Evolutionary conservation across 768 basidiomycete species (phyloP).

Genomic region (Termitomyces sp.): DNA sequence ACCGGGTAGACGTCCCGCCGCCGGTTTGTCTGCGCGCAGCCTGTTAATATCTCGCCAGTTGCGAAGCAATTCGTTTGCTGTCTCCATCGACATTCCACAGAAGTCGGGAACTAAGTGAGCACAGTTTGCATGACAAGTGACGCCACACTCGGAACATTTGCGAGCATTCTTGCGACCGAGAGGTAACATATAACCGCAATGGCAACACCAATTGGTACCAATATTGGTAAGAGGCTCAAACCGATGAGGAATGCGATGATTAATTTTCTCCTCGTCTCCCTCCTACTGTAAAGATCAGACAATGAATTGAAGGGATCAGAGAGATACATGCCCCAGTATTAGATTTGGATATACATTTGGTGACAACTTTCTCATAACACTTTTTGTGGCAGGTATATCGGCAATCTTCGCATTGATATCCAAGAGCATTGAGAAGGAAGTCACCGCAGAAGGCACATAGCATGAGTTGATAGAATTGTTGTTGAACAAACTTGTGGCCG

Average conservation of each 20-base stretch:
- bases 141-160: constrained; percentile 92
- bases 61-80: constrained; percentile 87
- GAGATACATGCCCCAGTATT: constrained; percentile 75
- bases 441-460: constrained; percentile 97
- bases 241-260: constrained; percentile 97
- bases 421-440: constrained; percentile 93
- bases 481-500: constrained; percentile 95
- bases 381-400: constrained; percentile 99
- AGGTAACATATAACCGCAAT: constrained; percentile 97
- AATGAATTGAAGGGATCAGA: background rate
- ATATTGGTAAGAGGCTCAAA: constrained; percentile 97
- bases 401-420: constrained; percentile 99
- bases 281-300: constrained; percentile 48
- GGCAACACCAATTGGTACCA: constrained; percentile 99
- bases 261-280: constrained; percentile 97
- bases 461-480: constrained; percentile 98
- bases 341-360: constrained; percentile 98
- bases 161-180: constrained; percentile 96
- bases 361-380: constrained; percentile 98
- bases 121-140: constrained; percentile 97
- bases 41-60: constrained; percentile 92
- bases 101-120: constrained; percentile 98
- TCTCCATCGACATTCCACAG: constrained; percentile 99
- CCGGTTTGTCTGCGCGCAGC: constrained; percentile 50
- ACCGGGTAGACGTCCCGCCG: constrained; percentile 31